Evolutionary conservation across 1,284 basidiomycete genomes (phyloP).

Genomic region (Afroboletus lepidellus): DNA sequence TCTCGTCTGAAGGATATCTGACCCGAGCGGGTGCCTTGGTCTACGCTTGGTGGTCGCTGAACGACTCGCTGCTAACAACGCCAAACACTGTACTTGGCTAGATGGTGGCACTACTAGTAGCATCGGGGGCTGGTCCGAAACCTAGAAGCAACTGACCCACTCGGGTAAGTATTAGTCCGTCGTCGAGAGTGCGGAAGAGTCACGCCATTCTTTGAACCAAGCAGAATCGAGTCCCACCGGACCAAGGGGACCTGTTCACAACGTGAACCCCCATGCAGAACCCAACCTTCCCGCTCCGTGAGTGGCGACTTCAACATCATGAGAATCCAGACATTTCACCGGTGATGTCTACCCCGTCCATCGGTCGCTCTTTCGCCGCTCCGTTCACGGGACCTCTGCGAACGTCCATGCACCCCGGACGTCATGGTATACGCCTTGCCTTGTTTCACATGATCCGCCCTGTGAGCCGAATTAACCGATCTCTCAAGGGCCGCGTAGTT

Average conservation of each 20-base stretch:
- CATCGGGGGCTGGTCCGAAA: background rate
- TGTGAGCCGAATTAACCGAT: slow-evolving; percentile 13
- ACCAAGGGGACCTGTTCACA: slow-evolving; percentile 14
- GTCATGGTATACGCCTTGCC: slow-evolving; percentile 19
- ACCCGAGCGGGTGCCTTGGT: background rate
- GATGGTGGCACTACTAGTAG: background rate
- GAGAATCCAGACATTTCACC: slow-evolving; percentile 18
- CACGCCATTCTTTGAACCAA: background rate
- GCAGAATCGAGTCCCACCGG: slow-evolving; percentile 5
- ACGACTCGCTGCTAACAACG: slow-evolving; percentile 9
- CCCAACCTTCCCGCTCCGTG: slow-evolving; percentile 12
- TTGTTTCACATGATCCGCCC: slow-evolving; percentile 29
- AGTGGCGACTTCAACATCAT: slow-evolving; percentile 6
- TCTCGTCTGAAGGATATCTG: slow-evolving; percentile 2
- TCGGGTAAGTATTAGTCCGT: background rate
- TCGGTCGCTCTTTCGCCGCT: slow-evolving; percentile 15
- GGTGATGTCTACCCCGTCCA: slow-evolving; percentile 2
- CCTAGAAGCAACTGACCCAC: background rate
- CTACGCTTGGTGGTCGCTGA: background rate
- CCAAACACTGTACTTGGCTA: slow-evolving; percentile 5
- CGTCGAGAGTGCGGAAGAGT: background rate
- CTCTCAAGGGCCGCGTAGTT: slow-evolving; percentile 15
- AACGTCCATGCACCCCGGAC: slow-evolving; percentile 8
- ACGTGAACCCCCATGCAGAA: slow-evolving; percentile 13
- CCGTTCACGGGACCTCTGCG: slow-evolving; percentile 9